A percentile compares a stretch with the other conserved stretches of the same genome.
phyloP scores from a whole-genome alignment of 371 early-diverging fungal genomes.

The Apophysomyces variabilis region DNA sequence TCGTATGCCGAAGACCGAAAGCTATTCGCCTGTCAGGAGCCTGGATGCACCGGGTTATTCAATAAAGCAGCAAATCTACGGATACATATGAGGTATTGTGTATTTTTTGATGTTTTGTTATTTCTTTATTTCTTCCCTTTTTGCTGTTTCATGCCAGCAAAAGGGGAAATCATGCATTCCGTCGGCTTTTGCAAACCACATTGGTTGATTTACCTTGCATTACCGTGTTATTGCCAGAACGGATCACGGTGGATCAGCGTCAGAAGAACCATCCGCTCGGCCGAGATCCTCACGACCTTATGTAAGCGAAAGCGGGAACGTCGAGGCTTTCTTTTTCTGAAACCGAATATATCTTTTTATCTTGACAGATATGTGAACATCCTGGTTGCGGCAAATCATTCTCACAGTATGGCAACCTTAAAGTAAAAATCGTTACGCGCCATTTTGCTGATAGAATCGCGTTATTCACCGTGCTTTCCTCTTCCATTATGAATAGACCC shows the following conservation, averaged over 20 bases:
- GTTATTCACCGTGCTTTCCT: background rate
- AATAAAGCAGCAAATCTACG: background rate
- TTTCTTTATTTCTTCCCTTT: background rate
- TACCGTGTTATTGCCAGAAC: conserved; percentile 9
- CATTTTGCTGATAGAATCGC: too few species aligned
- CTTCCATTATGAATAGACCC: background rate
- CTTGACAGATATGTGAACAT: conserved; percentile 7
- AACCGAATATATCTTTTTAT: background rate
- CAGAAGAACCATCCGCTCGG: background rate
- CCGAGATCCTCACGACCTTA: conserved; percentile 2
- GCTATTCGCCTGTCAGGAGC: conserved; percentile 3
- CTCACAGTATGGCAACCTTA: conserved; percentile 10
- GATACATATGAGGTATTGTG: conserved; percentile 10
- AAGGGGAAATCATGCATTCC: conserved; percentile 2
- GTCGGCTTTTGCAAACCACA: conserved; percentile 5
- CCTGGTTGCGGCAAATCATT: conserved; percentile 14
- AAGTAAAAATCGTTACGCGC: conserved; percentile 1
- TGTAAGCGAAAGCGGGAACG: background rate
- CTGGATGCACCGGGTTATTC: background rate
- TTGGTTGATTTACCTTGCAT: conserved; percentile 9
- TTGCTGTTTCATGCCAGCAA: background rate
- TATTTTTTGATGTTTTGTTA: background rate
- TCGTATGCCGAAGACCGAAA: conserved; percentile 7
- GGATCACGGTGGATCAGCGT: background rate
- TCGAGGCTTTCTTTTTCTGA: background rate